Evolutionary conservation across 805 yeast genomes (phyloP).

Genomic region (Candida coleopterorum): DNA sequence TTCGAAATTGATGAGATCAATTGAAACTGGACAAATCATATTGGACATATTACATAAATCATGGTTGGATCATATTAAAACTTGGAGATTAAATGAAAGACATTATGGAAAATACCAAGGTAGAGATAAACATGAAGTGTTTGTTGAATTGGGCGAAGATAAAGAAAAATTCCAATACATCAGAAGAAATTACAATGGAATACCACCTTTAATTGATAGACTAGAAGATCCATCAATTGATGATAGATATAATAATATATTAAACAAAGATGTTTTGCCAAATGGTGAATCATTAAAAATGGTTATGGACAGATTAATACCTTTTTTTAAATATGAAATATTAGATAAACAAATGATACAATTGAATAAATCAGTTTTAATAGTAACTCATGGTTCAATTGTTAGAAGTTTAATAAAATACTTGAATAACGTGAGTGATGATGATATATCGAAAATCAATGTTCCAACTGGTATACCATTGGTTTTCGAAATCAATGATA

Average conservation of each 20-base stretch:
- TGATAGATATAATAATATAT: slow-evolving; percentile 27
- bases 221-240: slow-evolving; percentile 29
- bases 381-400: slow-evolving; percentile 41
- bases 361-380: slow-evolving; percentile 25
- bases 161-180: slow-evolving; percentile 35
- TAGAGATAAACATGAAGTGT: slow-evolving; percentile 32
- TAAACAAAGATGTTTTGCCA: slow-evolving; percentile 22
- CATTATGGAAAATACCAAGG: slow-evolving; percentile 44
- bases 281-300: slow-evolving; percentile 36
- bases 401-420: slow-evolving; percentile 39
- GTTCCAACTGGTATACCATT: slow-evolving; percentile 43
- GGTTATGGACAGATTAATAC: slow-evolving; percentile 36
- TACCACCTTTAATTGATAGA: slow-evolving; percentile 28
- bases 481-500: slow-evolving; percentile 35
- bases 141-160: slow-evolving; percentile 29
- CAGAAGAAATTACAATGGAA: slow-evolving; percentile 33
- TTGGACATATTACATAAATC: slow-evolving; percentile 25
- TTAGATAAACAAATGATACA: slow-evolving; percentile 19
- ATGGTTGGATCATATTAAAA: slow-evolving; percentile 35
- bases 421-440: slow-evolving; percentile 31
- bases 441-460: slow-evolving; percentile 34
- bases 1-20: slow-evolving; percentile 35
- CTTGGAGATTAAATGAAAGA: slow-evolving; percentile 41
- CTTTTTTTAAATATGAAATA: slow-evolving; percentile 29
- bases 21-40: slow-evolving; percentile 38